These are phyloP conservation scores for Zanthoxylum bungeanum DNA, from an alignment of 345 rosid genomes.

Conservation along the genomic window DNA sequence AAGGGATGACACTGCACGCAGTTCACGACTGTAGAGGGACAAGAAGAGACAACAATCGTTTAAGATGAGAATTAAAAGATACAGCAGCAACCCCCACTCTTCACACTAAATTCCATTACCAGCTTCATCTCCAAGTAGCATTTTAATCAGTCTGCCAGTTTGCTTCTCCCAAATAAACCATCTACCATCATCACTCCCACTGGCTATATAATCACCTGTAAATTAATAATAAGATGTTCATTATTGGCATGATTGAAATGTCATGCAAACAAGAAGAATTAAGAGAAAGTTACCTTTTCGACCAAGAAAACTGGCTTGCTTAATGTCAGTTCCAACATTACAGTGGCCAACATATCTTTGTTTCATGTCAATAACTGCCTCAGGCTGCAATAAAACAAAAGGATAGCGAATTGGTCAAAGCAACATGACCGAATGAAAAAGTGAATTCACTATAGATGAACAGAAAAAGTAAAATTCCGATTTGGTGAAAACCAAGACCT, in stretches of 20 bases:
- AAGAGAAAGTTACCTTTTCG: conserved; percentile 62
- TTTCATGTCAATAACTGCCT: conserved; percentile 82
- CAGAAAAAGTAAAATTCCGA: not conserved
- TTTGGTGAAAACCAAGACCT: not conserved
- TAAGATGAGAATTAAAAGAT: conserved; percentile 8
- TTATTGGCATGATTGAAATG: not conserved
- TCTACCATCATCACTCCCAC: conserved; percentile 95
- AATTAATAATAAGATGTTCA: too few species aligned
- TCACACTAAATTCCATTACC: conserved; percentile 41
- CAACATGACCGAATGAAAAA: not conserved
- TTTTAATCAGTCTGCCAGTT: conserved; percentile 85
- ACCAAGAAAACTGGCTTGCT: conserved; percentile 92
- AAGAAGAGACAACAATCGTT: conserved; percentile 17
- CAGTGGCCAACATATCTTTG: conserved; percentile 79
- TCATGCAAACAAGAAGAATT: not conserved
- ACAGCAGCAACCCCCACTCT: not conserved
- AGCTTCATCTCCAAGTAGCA: conserved; percentile 85
- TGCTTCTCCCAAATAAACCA: conserved; percentile 98
- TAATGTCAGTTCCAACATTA: conserved; percentile 87
- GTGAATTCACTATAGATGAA: not conserved
- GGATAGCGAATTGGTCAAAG: not conserved
- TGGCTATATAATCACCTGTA: conserved; percentile 80
- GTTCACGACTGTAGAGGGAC: conserved; percentile 69
- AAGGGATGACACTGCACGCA: conserved; percentile 94
- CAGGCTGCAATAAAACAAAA: conserved; percentile 51